A percentile compares a stretch with the other conserved stretches of the same genome.
These are phyloP conservation scores for Erysimum cheiranthoides DNA, from an alignment of 345 rosid genomes.

Conservation along the genomic window DNA sequence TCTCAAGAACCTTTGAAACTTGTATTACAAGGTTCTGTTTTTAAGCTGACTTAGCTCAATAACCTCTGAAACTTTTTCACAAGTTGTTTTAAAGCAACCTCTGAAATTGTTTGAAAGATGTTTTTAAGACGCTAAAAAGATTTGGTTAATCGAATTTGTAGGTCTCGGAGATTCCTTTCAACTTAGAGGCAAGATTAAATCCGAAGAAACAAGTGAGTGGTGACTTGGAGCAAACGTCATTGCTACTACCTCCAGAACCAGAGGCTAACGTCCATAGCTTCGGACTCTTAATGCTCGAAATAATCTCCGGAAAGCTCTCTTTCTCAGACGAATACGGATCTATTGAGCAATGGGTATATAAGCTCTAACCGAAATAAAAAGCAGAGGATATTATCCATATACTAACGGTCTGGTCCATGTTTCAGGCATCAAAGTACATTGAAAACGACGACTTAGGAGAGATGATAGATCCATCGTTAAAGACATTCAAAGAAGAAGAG, in stretches of 20 bases:
- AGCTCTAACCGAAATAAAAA: background rate
- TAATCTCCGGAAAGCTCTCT: constrained; percentile 82
- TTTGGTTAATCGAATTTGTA: constrained; percentile 37
- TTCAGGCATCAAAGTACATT: constrained; percentile 72
- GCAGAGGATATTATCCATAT: background rate
- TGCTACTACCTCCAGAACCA: constrained; percentile 61
- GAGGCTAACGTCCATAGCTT: constrained; percentile 73
- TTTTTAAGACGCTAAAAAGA: background rate
- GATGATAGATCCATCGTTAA: constrained; percentile 75
- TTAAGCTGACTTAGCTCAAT: too few relatives aligned
- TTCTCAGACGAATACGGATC: constrained; percentile 71
- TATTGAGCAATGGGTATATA: constrained; percentile 79
- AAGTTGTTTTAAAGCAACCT: background rate
- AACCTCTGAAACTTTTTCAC: too few relatives aligned
- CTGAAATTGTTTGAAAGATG: background rate
- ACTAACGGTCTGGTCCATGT: constrained; percentile 11
- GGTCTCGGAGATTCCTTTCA: constrained; percentile 67
- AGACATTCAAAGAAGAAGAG: constrained; percentile 73
- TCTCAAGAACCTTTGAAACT: background rate
- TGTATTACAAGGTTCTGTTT: background rate
- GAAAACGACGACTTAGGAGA: constrained; percentile 49
- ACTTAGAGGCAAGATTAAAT: constrained; percentile 43
- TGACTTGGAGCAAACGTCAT: constrained; percentile 53
- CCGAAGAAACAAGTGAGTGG: constrained; percentile 53
- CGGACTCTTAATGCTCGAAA: constrained; percentile 82